Conservation (phyloP, 371 early-diverging fungal genomes). For the Mortierella sp. region DNA sequence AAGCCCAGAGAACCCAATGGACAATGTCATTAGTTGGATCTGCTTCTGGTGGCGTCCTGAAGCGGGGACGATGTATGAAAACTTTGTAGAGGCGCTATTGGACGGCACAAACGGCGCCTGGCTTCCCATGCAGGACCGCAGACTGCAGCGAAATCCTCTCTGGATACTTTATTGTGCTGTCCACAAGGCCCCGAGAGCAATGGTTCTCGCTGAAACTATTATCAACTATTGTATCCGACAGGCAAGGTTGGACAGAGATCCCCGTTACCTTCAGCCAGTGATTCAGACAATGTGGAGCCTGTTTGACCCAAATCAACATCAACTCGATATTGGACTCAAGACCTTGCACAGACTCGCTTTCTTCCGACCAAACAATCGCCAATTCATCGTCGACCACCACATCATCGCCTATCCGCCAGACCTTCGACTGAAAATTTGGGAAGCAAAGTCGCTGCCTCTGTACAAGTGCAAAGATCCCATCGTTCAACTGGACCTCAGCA, state of each 20-base stretch:
- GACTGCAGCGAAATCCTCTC: not conserved
- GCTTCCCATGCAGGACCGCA: constrained; percentile 5
- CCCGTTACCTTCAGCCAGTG: constrained; percentile 1
- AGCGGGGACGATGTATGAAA: not conserved
- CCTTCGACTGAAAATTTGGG: constrained; percentile 3
- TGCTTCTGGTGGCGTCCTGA: not conserved
- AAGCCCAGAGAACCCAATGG: not conserved
- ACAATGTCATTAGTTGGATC: not conserved
- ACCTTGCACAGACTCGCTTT: constrained; percentile 1
- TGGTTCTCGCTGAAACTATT: not conserved
- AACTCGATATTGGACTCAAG: not conserved
- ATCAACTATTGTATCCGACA: constrained; percentile 16
- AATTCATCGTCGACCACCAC: constrained; percentile 14
- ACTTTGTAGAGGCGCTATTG: not conserved
- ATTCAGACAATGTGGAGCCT: not conserved
- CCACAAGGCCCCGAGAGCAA: not conserved
- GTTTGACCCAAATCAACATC: not conserved
- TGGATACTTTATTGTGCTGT: not conserved
- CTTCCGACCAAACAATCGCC: not conserved
- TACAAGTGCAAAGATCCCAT: constrained; percentile 11
- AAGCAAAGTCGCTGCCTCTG: not conserved
- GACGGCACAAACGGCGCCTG: constrained; percentile 1
- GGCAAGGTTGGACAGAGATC: not conserved
- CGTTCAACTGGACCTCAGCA: not conserved
- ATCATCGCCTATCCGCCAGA: not conserved